A percentile compares a stretch with the other conserved stretches of the same genome.
These are phyloP conservation scores for Colletotrichum sp. DNA, from an alignment of 2,329 filamentous ascomycete genomes.

Conservation along the genomic window DNA sequence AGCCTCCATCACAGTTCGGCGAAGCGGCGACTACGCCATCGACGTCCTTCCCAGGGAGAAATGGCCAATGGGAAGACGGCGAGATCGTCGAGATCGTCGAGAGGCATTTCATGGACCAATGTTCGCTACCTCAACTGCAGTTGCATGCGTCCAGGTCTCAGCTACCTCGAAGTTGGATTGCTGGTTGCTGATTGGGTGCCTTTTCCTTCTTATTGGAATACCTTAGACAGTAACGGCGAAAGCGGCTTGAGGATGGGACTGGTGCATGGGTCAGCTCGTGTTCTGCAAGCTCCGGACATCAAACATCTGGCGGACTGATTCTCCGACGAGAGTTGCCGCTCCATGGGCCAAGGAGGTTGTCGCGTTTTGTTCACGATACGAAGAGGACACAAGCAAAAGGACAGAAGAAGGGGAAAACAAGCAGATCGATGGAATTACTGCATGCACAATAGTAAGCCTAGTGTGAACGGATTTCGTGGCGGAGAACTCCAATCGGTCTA, in stretches of 20 bases:
- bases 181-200: too few species aligned
- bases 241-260: background rate
- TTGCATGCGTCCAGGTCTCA: too few species aligned
- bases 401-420: too few species aligned
- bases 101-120: too few species aligned
- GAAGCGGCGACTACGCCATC: background rate
- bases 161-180: too few species aligned
- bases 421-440: background rate
- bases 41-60: background rate
- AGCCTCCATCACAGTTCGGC: background rate
- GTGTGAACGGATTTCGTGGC: accelerated
- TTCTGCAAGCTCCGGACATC: background rate
- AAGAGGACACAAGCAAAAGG: background rate
- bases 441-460: accelerated
- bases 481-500: background rate
- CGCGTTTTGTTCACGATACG: accelerated
- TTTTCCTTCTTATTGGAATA: too few species aligned
- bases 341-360: background rate
- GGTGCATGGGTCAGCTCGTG: background rate
- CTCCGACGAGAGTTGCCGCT: background rate
- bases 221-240: too few species aligned
- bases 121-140: background rate
- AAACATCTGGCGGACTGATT: accelerated
- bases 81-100: too few species aligned
- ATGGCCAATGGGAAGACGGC: background rate